Percentiles rank a stretch among this genome's conserved stretches.
phyloP scores from a whole-genome alignment of 352 stramenopile species.

The Plasmopara muralis region DNA sequence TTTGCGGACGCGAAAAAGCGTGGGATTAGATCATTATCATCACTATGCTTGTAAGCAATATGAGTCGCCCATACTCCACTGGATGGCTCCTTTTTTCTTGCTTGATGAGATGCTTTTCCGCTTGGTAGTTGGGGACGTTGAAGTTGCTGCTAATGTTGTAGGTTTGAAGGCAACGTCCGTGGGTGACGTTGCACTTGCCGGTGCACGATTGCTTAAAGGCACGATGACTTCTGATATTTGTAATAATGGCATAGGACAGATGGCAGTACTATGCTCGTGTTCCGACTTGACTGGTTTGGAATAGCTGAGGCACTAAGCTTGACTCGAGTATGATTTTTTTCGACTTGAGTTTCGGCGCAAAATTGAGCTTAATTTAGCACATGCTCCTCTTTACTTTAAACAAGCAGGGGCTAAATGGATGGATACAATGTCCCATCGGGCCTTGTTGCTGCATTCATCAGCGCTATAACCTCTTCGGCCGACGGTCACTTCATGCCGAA shows the following conservation, averaged over 20 bases:
- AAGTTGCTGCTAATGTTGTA: background rate
- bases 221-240: constrained; percentile 14
- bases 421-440: constrained; percentile 31
- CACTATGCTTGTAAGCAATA: too few species aligned
- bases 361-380: constrained; percentile 20
- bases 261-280: background rate
- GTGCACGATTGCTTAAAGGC: too few species aligned
- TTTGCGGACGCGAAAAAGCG: too few species aligned
- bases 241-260: constrained; percentile 23
- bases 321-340: constrained; percentile 5
- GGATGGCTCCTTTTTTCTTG: constrained; percentile 81
- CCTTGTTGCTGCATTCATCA: constrained; percentile 37
- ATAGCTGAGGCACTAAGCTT: background rate
- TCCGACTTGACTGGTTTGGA: background rate
- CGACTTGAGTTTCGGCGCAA: constrained; percentile 6
- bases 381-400: constrained; percentile 43
- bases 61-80: constrained; percentile 79
- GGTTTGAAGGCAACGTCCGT: background rate
- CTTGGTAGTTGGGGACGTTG: constrained; percentile 26
- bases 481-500: constrained; percentile 38
- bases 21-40: too few species aligned
- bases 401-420: constrained; percentile 50
- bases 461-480: constrained; percentile 49
- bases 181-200: too few species aligned
- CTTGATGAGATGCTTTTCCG: constrained; percentile 73